A percentile compares a stretch with the other conserved stretches of the same genome.
Conservation (phyloP, 139 green algal genomes). For the Penium margaritaceum region DNA sequence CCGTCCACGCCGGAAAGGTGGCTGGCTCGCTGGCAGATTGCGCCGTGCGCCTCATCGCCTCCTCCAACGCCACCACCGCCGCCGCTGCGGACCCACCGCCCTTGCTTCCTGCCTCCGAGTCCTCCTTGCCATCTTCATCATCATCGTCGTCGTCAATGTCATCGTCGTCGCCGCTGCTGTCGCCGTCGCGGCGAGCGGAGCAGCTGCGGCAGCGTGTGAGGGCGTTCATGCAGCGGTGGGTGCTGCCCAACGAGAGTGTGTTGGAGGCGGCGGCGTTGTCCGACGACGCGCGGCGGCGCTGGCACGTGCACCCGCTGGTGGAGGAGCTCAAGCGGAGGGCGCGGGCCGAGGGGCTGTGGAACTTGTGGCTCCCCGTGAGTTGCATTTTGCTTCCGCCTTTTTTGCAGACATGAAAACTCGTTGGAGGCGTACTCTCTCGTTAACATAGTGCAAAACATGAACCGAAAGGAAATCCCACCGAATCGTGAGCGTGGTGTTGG, state of each 20-base stretch:
- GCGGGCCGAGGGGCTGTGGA: constrained; percentile 78
- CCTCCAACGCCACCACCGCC: not conserved
- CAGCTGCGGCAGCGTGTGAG: constrained; percentile 46
- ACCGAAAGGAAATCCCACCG: too few relatives aligned
- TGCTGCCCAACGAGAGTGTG: constrained; percentile 63
- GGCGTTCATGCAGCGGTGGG: constrained; percentile 70
- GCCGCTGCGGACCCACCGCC: too few relatives aligned
- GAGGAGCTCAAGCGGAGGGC: constrained; percentile 74
- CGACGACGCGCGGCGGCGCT: constrained; percentile 28
- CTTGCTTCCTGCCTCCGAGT: too few relatives aligned
- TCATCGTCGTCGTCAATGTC: not conserved
- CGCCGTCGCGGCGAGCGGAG: constrained; percentile 24
- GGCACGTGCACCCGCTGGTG: constrained; percentile 40
- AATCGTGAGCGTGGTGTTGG: too few relatives aligned
- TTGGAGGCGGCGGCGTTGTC: constrained; percentile 56
- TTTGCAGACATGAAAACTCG: not conserved
- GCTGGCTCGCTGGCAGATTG: constrained; percentile 58
- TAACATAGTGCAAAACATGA: too few relatives aligned
- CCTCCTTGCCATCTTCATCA: not conserved
- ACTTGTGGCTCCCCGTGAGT: constrained; percentile 89
- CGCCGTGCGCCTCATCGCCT: constrained; percentile 41
- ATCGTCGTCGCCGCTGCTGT: not conserved
- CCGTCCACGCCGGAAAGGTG: constrained; percentile 55
- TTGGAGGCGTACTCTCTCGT: too few relatives aligned
- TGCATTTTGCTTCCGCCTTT: too few relatives aligned